Evolutionary conservation across 2,329 filamentous ascomycete genomes (phyloP), one percentile per base, ranked within the genome.

Genomic region (Fusarium algeriense): DNA sequence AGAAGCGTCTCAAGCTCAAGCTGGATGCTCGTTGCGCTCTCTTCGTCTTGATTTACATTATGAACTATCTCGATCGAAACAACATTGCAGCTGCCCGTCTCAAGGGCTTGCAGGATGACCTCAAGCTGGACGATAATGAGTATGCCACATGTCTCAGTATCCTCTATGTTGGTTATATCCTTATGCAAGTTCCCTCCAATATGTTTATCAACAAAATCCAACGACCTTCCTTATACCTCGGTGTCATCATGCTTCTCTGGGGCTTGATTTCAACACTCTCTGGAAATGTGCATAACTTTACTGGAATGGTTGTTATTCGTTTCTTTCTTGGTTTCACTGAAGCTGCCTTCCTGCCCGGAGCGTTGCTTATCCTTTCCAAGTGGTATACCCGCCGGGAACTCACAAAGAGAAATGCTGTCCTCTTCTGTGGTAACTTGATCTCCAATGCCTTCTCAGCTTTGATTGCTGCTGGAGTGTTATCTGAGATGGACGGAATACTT

Each of bases 1-100:
- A 94, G 80, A 88, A 86, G 78, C 86, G 84, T 41, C 81, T 95
- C 73, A 86, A 89, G 78, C 87, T 89, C 72, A 94, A 93, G 81
- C 89, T 94, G 55, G 92, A 94, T 77, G 74, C 86, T n/a, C 86
- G 91, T 62, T 94, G 78, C 82, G 90, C 78, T 83, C 87, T 92
- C 73, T 87, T 94, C 61, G 88, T 94, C 52, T 78, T 93, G 70
- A 92, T 94, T 82, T 94, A 93, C 76, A 92, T 94, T 77, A 85
- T 83, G 79, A 93, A 94, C 81, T 94, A 93, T 78, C 83, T 90
- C 34, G 89, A 91, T 74, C 83, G 89, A 37, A 91, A 91, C 78
- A 91, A 92, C 77, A 91, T 92, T 67, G 90, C 90, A 3, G 86
- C 90, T 2, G 91, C 91, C 2, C 85, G 88, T 17, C 83, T 93